These are phyloP conservation scores for Periconia sp. DNA, from an alignment of 2,329 filamentous ascomycete genomes.

Conservation along the genomic window DNA sequence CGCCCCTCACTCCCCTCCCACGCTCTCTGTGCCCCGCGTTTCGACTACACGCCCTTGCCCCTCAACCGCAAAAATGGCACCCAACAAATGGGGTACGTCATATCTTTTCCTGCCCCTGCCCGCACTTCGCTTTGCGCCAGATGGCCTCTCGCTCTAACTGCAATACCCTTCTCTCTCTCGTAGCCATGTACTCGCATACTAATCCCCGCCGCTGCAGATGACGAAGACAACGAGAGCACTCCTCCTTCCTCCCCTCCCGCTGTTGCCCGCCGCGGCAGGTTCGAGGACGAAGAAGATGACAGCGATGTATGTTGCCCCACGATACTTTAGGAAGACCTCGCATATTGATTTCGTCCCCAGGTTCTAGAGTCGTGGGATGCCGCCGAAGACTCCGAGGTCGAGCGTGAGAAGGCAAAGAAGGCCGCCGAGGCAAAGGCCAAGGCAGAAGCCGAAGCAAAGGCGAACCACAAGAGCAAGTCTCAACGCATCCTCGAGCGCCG, in stretches of 20 bases:
- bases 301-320: conserved; percentile 66
- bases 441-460: conserved; percentile 82
- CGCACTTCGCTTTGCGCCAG: conserved; percentile 4
- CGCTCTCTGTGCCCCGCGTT: background rate
- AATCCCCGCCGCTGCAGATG: conserved; percentile 39
- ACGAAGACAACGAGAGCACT: conserved; percentile 56
- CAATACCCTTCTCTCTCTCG: background rate
- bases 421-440: conserved; percentile 84
- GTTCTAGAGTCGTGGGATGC: conserved; percentile 97
- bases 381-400: conserved; percentile 93
- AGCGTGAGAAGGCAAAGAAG: conserved; percentile 92
- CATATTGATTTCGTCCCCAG: conserved; percentile 49
- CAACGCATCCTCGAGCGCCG: conserved; percentile 83
- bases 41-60: conserved; percentile 7
- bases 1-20: background rate
- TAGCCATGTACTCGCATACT: conserved; percentile 11
- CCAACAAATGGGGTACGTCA: conserved; percentile 47
- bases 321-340: conserved; percentile 9
- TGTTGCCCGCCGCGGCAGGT: conserved; percentile 64
- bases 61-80: conserved; percentile 37
- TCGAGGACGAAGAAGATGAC: conserved; percentile 88
- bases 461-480: conserved; percentile 86
- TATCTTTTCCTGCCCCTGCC: conserved; percentile 23
- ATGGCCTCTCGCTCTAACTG: conserved; percentile 10
- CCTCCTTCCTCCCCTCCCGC: conserved; percentile 53